Evolutionary conservation across 306 rosid genomes (phyloP), one percentile per base, ranked within the genome.

Genomic region (Alnus rubra): DNA sequence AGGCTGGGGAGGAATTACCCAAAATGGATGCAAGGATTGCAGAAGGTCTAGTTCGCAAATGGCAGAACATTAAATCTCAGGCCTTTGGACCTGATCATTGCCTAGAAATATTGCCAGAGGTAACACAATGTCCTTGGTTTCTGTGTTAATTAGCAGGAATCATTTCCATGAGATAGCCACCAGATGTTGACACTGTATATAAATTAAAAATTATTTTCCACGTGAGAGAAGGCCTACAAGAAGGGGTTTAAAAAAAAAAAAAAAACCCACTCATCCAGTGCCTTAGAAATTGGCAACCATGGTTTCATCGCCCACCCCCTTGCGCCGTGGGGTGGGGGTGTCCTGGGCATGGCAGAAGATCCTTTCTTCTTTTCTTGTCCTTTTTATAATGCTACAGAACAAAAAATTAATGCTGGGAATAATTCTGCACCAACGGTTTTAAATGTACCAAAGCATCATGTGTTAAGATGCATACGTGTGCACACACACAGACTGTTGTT

Each of bases 1-100:
- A 88, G 53, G 78, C 86, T 75, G 82, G 50, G 8, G 94, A 88
- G 80, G 90, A 83, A 73, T 80, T 81, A 52, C 91, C 92, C 37
- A 91, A 88, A 83, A 91, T 93, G 96, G 92, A 91, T 85, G 97
- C 96, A 70, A 92, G 92, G 85, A 81, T 88, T 87, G 99, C 99
- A 19, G 99, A 93, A 88, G 87, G 80, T 85, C 78, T 95, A 28
- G 99, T 95, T 79, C 93, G 90, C 69, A 88, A 90, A 81, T 93
- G 99, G 99, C 99, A 95, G 80, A 80, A 78, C 76, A 86, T 93
- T 28, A 95, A 93, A 85, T 92, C 97, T 68, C 87, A 82, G 79
- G 99, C 97, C 60, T 95, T 95, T 80, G 97, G 99, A 85, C 91
- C 97, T 52, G 92, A 83, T 56, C 99, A 93, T 86, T 69, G 71